Evolutionary conservation across 2,329 filamentous ascomycete species (phyloP), one percentile per base, ranked within the genome.

Genomic region (Huntiella decipiens): DNA sequence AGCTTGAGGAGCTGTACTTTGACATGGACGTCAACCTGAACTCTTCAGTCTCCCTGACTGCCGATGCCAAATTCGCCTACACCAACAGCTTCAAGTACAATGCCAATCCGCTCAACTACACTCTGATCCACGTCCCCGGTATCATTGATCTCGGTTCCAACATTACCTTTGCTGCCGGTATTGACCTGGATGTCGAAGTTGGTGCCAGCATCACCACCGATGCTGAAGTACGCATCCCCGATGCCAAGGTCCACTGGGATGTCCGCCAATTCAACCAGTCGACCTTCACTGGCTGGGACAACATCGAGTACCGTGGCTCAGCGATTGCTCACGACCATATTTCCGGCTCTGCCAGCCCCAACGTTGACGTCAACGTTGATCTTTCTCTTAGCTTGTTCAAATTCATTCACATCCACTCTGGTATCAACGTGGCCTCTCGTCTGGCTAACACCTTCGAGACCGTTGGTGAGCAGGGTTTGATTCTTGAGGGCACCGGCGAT

Each of bases 1-100:
- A 33, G 31, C 28, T 43, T 2, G 19, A 43, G 16, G 17, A 57
- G 15, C 56, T 67, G 5, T 62, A 60, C 52, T 62, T 67, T 38
- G 63, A 67, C 51, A 56, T 67, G 50, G 62, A 65, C 47, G 56
- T 63, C 17, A 52, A 54, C 17, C 55, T 66, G 43, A 56, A 55
- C 12, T 58, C 61, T 1, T 56, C 59, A 32, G 51, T 67, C 3
- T 58, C 52, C n/a, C 44, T 68, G 17, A 57, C 56, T 17, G 56
- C 61, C 35, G 55, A 58, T 12, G 55, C 63, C 4, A 54, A 53
- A 2, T 58, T 58, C 1, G 49, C 58, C 1, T 62, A 60, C 51
- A 54, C 50, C 45, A 56, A 59, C 10, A 56, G 54, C 7, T 55
- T 63, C 48, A 54, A 52, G n/a, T 65, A 63, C 52, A 49, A 58